Percentiles rank a stretch among this genome's conserved stretches.
phyloP scores from a whole-genome alignment of 139 green algal genomes.

The Chlorella sp. region DNA sequence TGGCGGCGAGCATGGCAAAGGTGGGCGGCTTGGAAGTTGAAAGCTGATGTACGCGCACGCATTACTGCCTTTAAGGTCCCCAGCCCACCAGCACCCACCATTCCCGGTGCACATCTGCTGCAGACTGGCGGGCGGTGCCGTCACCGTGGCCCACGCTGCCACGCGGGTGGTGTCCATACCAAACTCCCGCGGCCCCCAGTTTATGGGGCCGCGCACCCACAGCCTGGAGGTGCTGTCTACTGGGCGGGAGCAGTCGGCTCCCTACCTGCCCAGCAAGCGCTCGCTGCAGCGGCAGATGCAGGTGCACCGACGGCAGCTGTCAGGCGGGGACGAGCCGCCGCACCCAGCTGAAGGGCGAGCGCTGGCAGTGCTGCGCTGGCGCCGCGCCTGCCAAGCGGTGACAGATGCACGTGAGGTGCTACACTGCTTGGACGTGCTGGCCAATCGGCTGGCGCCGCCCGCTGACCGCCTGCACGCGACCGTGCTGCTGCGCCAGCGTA shows the following conservation, averaged over 20 bases:
- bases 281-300: not conserved
- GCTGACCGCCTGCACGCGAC: conserved; percentile 36
- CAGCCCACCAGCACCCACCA: not conserved
- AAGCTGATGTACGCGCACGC: not conserved
- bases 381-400: conserved; percentile 28
- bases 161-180: not conserved
- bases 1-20: not conserved
- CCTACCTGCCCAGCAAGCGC: conserved; percentile 1
- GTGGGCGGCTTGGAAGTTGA: not conserved
- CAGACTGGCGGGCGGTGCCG: not conserved
- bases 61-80: not conserved
- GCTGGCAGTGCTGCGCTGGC: conserved; percentile 34
- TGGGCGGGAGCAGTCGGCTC: not conserved
- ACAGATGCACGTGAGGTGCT: conserved; percentile 20
- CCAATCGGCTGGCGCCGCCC: conserved; percentile 14
- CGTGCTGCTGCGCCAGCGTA: conserved; percentile 11
- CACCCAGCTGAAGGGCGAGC: not conserved
- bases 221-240: not conserved
- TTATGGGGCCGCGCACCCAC: not conserved
- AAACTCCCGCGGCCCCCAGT: not conserved
- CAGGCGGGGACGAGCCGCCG: no score
- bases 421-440: conserved; percentile 27
- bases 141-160: not conserved
- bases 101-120: not conserved
- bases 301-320: not conserved